phyloP scores from a whole-genome alignment of 371 early-diverging fungal species.

The Gilbertella persicaria region DNA sequence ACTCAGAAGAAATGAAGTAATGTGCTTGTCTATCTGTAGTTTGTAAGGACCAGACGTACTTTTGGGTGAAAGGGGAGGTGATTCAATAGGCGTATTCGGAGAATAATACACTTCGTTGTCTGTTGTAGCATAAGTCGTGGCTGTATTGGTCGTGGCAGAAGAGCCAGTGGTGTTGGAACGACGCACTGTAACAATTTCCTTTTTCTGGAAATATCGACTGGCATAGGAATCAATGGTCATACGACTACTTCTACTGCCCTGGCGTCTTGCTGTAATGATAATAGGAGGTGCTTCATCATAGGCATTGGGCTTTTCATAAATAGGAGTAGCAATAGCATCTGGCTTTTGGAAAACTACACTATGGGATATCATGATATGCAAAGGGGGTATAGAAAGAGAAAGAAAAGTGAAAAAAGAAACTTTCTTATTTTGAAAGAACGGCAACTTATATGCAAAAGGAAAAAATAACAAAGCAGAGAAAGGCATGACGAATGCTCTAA shows the following conservation, averaged over 20 bases:
- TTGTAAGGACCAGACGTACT: neutral
- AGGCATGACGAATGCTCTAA: conserved; percentile 1
- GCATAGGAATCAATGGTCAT: conserved; percentile 19
- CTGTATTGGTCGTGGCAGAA: neutral
- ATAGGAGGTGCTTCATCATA: conserved; percentile 24
- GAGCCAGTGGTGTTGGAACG: neutral
- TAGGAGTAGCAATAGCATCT: conserved; percentile 17
- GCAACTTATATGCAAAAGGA: conserved; percentile 15
- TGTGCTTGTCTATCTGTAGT: conserved; percentile 10
- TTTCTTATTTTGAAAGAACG: neutral
- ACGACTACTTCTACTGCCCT: conserved; percentile 23
- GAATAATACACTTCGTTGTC: conserved; percentile 7
- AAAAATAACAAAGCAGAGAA: too few relatives aligned
- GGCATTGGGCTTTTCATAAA: conserved; percentile 31
- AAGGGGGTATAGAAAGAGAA: neutral
- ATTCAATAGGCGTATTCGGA: conserved; percentile 13
- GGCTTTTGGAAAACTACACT: conserved; percentile 18
- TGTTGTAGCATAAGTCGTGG: neutral
- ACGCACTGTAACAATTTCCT: neutral
- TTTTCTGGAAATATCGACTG: conserved; percentile 17
- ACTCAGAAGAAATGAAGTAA: conserved; percentile 17
- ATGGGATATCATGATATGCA: neutral
- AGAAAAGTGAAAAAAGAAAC: neutral
- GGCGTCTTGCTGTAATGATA: conserved; percentile 24
- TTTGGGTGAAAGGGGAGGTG: conserved; percentile 20